Percentiles rank a stretch among this genome's conserved stretches.
Evolutionary conservation across 2,329 filamentous ascomycete genomes (phyloP).

Genomic region (Colletotrichum chrysophilum): DNA sequence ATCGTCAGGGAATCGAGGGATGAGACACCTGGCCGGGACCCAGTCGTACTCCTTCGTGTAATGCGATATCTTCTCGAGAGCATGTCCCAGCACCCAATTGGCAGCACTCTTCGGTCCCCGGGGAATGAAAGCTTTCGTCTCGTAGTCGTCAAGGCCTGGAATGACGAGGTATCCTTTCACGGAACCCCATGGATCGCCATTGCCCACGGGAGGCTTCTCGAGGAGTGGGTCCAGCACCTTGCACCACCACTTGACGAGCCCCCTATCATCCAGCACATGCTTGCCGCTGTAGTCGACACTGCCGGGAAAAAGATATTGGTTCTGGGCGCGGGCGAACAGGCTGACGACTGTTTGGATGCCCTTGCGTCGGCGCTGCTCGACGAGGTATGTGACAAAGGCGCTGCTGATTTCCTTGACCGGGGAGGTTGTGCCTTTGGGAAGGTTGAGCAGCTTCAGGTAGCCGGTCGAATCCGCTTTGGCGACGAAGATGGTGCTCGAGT

Average conservation of each 20-base stretch:
- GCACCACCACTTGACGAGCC: constrained; percentile 96
- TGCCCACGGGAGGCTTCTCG: constrained; percentile 42
- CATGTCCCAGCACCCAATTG: constrained; percentile 73
- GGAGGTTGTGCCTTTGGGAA: constrained; percentile 68
- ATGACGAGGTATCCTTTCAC: constrained; percentile 85
- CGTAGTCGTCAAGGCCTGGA: constrained; percentile 82
- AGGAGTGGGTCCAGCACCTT: constrained; percentile 81
- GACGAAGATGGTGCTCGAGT: constrained; percentile 87
- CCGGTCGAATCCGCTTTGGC: constrained; percentile 98
- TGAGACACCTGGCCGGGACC: constrained; percentile 80
- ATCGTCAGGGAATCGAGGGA: constrained; percentile 93
- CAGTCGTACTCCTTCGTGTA: constrained; percentile 61
- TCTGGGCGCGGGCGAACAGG: constrained; percentile 89
- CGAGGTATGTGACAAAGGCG: constrained; percentile 77
- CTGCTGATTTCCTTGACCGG: constrained; percentile 77
- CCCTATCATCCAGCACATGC: constrained; percentile 90
- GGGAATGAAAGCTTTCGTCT: constrained; percentile 82
- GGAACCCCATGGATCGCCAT: constrained; percentile 41
- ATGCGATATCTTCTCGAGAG: constrained; percentile 70
- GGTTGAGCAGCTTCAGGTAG: constrained; percentile 71
- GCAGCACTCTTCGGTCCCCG: constrained; percentile 51
- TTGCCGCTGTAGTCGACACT: constrained; percentile 86
- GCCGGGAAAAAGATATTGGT: constrained; percentile 93
- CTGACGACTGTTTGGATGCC: constrained; percentile 78
- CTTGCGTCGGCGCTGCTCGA: constrained; percentile 68